A percentile compares a stretch with the other conserved stretches of the same genome.
phyloP scores from a whole-genome alignment of 805 yeast genomes.

The Suhomyces sp. region DNA sequence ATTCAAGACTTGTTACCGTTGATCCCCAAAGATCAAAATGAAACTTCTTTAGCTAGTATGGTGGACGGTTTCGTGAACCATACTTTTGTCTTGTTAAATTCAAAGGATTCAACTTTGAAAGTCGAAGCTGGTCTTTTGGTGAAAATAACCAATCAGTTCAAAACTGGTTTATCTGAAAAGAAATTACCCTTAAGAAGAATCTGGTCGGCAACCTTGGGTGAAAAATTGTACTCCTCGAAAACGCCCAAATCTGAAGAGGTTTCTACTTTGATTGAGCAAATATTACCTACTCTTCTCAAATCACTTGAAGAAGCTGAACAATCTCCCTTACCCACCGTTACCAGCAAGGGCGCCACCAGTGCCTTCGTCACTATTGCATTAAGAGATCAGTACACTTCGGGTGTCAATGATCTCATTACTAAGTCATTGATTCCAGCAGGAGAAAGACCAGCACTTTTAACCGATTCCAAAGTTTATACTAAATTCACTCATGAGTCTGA shows the following conservation, averaged over 20 bases:
- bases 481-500: conserved; percentile 49
- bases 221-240: conserved; percentile 17
- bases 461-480: conserved; percentile 47
- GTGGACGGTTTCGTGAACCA: conserved; percentile 51
- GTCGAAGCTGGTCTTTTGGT: conserved; percentile 7
- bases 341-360: conserved; percentile 51
- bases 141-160: conserved; percentile 34
- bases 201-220: conserved; percentile 63
- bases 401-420: conserved; percentile 18
- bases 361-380: conserved; percentile 50
- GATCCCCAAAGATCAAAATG: conserved; percentile 77
- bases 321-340: conserved; percentile 54
- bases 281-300: conserved; percentile 25
- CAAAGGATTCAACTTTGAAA: conserved; percentile 6
- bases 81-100: conserved; percentile 24
- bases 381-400: conserved; percentile 12
- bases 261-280: conserved; percentile 8
- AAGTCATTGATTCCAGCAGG: conserved; percentile 36
- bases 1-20: conserved; percentile 47
- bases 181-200: conserved; percentile 59
- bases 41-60: conserved; percentile 51
- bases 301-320: conserved; percentile 43
- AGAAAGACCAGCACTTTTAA: conserved; percentile 49
- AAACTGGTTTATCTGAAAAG: conserved; percentile 65
- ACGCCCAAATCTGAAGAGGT: neutral